Conservation (phyloP, 371 early-diverging fungal species). For the Rhizopus sp. region DNA sequence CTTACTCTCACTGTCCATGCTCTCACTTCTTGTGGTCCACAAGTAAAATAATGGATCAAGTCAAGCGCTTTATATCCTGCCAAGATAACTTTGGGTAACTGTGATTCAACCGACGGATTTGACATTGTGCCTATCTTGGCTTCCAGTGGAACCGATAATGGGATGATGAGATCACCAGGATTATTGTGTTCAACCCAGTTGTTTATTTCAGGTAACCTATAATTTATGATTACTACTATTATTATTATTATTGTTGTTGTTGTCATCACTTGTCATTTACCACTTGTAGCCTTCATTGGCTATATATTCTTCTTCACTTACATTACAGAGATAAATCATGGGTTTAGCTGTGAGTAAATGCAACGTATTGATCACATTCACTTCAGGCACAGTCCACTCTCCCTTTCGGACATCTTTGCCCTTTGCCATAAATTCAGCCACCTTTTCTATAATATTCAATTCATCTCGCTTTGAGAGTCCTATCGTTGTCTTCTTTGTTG, state of each 20-base stretch:
- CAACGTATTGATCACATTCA: slow-evolving; percentile 79
- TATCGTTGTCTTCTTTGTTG: slow-evolving; percentile 50
- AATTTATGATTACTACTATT: background rate
- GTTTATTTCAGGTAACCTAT: slow-evolving; percentile 65
- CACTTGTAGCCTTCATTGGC: slow-evolving; percentile 57
- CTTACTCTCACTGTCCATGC: slow-evolving; percentile 75
- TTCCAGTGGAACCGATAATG: slow-evolving; percentile 86
- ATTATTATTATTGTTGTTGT: slow-evolving; percentile 47
- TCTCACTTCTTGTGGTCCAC: slow-evolving; percentile 85
- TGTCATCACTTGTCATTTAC: slow-evolving; percentile 27
- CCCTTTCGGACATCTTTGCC: slow-evolving; percentile 48
- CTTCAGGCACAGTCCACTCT: slow-evolving; percentile 42
- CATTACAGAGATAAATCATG: slow-evolving; percentile 92
- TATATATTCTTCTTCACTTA: slow-evolving; percentile 75
- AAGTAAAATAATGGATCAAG: slow-evolving; percentile 91
- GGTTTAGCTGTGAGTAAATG: slow-evolving; percentile 92
- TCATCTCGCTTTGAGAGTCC: slow-evolving; percentile 87
- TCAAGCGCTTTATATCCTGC: slow-evolving; percentile 88
- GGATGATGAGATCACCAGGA: slow-evolving; percentile 84
- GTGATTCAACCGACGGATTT: slow-evolving; percentile 45
- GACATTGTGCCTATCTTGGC: slow-evolving; percentile 47
- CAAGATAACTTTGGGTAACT: slow-evolving; percentile 76
- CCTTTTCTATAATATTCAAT: slow-evolving; percentile 50
- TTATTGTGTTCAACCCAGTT: slow-evolving; percentile 89
- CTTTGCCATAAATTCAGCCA: slow-evolving; percentile 45